A percentile compares a stretch with the other conserved stretches of the same genome.
These are phyloP conservation scores for Pelagophyceae sp. DNA, from an alignment of 352 stramenopile genomes.

Conservation along the genomic window DNA sequence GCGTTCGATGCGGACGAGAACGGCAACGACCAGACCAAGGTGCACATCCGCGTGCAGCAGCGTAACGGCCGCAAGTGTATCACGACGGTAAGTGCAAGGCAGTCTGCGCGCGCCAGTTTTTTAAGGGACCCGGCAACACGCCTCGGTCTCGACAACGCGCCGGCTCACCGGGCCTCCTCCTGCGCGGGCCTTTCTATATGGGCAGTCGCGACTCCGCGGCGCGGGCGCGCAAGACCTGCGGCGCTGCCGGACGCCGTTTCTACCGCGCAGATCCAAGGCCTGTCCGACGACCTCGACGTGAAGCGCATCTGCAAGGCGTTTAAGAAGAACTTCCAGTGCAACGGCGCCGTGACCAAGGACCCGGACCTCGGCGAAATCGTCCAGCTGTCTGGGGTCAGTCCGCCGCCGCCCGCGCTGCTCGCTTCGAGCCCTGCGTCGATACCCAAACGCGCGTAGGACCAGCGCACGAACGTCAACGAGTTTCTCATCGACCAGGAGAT, in stretches of 20 bases:
- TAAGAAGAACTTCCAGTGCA: constrained; percentile 99
- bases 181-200: no score
- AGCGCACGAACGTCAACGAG: constrained; percentile 95
- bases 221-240: no score
- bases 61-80: constrained; percentile 98
- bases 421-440: no score
- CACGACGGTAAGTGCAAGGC: constrained; percentile 95
- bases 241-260: no score
- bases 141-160: no score
- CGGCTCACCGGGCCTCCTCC: no score
- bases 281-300: constrained; percentile 93
- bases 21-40: constrained; percentile 48
- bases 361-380: constrained; percentile 95
- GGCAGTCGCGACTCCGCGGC: no score
- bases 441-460: no score
- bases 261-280: no score
- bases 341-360: constrained; percentile 96
- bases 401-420: no score
- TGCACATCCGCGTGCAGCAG: constrained; percentile 98
- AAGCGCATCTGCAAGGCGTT: constrained; percentile 99
- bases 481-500: constrained; percentile 99
- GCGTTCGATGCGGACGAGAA: constrained; percentile 53
- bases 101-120: no score
- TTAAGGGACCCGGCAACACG: no score
- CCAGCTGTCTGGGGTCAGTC: constrained; percentile 96